Base-by-base conservation (phyloP, 805 yeast genomes). In the Candida ipomoeae region DNA sequence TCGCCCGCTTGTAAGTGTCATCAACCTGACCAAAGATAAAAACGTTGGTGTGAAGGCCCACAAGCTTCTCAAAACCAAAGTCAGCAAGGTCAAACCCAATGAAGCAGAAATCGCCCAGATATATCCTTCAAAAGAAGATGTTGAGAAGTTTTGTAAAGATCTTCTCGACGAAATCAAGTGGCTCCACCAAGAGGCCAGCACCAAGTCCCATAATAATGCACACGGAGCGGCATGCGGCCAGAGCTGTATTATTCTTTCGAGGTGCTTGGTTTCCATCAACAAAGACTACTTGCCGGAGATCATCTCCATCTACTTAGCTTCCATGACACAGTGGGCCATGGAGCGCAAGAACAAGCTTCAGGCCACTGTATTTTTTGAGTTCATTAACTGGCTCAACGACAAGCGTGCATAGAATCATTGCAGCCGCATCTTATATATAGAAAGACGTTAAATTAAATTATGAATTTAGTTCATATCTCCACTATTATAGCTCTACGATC, bases 31-130 rank as follows among this genome's bases (percentile, higher is more conserved):
- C 1, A 66, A 82, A 58, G 94, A 88, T 62, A 81, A 80, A 54
- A 67, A 79, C 31, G 63, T 91, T 5, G 92, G 92, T 0, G 82
- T 81, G 15, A 88, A 87, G 66, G 85, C 92, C 3, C 85, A 85
- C 52, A 86, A 85, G 65, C 62, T 89, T 29, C 63, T 91, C 54
- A 87, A 84, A 64, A 70, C 73, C 15, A 80, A 74, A 55, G 64
- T 88, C 14, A 78, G 83, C 55, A 85, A 82, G 62, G 60, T 75
- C 21, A 78, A 68, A 56, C 60, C 70, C 31, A 50, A 58, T 5
- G 40, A 52, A 13, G 59, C 56, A 2, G 66, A 65, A 32, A 36
- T 67, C 18, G 56, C 52, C 2, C 39, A 31, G 21, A 44, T 55
- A 26, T 61, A 52, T 47, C 48, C 58, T 0, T 49, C 59, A 6